phyloP scores from a whole-genome alignment of 176 grass and related monocot species.

The Themeda triandra region DNA sequence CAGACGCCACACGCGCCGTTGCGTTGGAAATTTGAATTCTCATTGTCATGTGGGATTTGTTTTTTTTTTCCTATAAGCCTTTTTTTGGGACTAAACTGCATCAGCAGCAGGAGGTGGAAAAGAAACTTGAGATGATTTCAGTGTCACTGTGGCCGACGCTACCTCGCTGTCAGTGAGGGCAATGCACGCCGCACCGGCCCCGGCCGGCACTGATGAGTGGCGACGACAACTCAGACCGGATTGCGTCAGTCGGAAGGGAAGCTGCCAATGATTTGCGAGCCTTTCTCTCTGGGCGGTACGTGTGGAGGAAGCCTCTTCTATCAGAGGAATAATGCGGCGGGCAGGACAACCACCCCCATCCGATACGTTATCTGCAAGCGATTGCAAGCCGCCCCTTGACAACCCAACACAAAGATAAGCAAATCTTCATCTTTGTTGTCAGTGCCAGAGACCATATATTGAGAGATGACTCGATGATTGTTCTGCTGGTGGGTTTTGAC shows the following conservation, averaged over 20 bases:
- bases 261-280: conserved; percentile 14
- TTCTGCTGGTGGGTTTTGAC: background rate
- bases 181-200: background rate
- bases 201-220: background rate
- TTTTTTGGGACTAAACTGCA: background rate
- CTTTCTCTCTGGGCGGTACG: conserved; percentile 20
- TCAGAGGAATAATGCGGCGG: conserved; percentile 54
- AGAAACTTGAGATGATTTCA: background rate
- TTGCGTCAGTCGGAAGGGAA: conserved; percentile 44
- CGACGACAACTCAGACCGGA: conserved; percentile 22
- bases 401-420: background rate
- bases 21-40: background rate
- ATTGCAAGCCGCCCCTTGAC: conserved; percentile 33
- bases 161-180: conserved; percentile 20
- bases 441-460: background rate
- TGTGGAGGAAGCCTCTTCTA: conserved; percentile 40
- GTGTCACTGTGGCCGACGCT: background rate
- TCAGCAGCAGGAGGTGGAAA: background rate
- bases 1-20: too few relatives aligned
- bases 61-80: background rate
- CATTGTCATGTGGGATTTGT: background rate
- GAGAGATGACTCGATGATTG: background rate
- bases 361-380: conserved; percentile 55
- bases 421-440: conserved; percentile 6
- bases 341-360: conserved; percentile 52